Conservation (phyloP, 306 rosid genomes). For the Medicago truncatula region DNA sequence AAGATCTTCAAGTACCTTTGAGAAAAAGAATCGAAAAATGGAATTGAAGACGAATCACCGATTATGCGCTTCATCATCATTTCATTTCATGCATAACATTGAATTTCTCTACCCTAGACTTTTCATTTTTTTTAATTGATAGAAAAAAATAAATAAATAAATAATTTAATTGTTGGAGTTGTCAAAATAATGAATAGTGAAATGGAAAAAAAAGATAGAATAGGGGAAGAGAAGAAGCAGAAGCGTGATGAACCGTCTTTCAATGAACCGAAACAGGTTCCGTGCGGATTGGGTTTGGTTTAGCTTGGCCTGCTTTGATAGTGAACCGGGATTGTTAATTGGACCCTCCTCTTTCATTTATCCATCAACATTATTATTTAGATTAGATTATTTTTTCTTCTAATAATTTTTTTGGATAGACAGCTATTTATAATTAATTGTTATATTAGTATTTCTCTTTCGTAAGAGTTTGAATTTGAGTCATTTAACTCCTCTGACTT, state of each 20-base stretch:
- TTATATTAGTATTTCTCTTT: too few relatives aligned
- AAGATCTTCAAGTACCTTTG: conserved; percentile 1
- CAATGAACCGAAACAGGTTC: background rate
- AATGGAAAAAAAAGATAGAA: background rate
- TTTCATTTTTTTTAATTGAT: background rate
- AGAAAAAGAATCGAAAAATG: background rate
- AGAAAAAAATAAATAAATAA: background rate
- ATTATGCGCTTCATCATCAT: background rate
- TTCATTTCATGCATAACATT: background rate
- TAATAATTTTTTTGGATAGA: too few relatives aligned
- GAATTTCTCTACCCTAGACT: background rate
- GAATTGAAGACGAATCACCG: background rate
- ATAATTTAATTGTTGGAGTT: background rate
- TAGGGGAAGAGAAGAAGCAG: background rate
- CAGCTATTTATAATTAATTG: too few relatives aligned
- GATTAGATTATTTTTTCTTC: too few relatives aligned
- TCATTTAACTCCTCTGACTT: too few relatives aligned
- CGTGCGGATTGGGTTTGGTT: background rate
- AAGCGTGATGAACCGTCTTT: background rate
- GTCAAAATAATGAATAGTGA: background rate
- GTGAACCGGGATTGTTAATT: background rate
- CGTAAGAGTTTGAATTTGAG: too few relatives aligned
- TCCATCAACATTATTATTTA: background rate
- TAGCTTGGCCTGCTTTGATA: background rate
- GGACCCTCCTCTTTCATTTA: background rate